These are phyloP conservation scores for Colletotrichum lindemuthianum DNA, from an alignment of 2,329 filamentous ascomycete species.

Conservation along the genomic window DNA sequence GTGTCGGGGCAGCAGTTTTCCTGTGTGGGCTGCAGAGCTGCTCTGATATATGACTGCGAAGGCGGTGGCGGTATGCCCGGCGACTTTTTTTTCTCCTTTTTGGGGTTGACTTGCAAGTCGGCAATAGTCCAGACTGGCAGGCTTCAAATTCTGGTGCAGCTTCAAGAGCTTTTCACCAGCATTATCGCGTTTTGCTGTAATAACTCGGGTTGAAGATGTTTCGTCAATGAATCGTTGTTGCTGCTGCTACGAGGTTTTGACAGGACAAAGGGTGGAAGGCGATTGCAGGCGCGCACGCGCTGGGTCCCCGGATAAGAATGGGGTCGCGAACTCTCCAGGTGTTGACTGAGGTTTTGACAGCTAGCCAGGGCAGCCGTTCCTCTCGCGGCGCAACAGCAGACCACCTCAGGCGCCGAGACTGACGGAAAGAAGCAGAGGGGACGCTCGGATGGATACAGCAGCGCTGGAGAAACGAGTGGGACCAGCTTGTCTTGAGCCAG, in stretches of 20 bases:
- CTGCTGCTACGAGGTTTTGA: slow-evolving; percentile 6
- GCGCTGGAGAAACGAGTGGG: slow-evolving; percentile 35
- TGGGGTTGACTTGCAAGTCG: slow-evolving; percentile 19
- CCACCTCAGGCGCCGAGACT: too few relatives aligned
- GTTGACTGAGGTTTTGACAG: slow-evolving; percentile 10
- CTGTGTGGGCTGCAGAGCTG: slow-evolving; percentile 23
- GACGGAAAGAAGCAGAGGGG: slow-evolving; percentile 12
- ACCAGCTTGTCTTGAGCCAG: slow-evolving; percentile 29
- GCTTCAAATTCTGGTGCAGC: slow-evolving; percentile 19
- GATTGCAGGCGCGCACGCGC: slow-evolving; percentile 10
- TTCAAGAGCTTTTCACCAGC: slow-evolving; percentile 35
- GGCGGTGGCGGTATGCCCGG: slow-evolving; percentile 20
- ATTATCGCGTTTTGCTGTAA: slow-evolving; percentile 33
- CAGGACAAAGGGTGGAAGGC: slow-evolving; percentile 1
- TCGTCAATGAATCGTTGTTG: slow-evolving; percentile 5
- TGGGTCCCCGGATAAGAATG: slow-evolving; percentile 17
- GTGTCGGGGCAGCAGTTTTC: slow-evolving; percentile 19
- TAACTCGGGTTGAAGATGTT: slow-evolving; percentile 3
- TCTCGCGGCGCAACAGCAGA: slow-evolving; percentile 23
- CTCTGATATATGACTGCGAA: slow-evolving; percentile 15
- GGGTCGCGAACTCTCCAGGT: slow-evolving; percentile 24
- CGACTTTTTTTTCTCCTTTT: slow-evolving; percentile 25
- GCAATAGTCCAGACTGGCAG: slow-evolving; percentile 18
- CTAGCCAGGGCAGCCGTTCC: slow-evolving; percentile 10
- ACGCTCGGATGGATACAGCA: slow-evolving; percentile 33